phyloP scores from a whole-genome alignment of 2,329 filamentous ascomycete species.

The Ophiosphaerella herpotricha region DNA sequence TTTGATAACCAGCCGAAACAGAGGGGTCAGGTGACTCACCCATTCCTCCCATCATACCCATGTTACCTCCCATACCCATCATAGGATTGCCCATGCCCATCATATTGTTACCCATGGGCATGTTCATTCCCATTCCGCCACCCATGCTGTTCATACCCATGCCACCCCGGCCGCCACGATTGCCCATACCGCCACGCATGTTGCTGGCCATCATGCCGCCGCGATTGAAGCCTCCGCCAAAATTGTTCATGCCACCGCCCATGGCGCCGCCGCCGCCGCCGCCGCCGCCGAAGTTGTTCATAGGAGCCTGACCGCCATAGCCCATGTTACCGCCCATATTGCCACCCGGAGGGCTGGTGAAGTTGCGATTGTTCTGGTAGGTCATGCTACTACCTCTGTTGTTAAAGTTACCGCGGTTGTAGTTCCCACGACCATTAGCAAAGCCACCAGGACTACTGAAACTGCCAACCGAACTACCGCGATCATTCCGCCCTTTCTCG shows the following conservation, averaged over 20 bases:
- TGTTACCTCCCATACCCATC: conserved; percentile 41
- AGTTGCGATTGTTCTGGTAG: conserved; percentile 46
- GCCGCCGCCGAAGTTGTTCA: conserved; percentile 54
- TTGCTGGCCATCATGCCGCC: conserved; percentile 44
- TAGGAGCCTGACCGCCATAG: conserved; percentile 44
- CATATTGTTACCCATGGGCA: conserved; percentile 44
- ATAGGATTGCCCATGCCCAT: conserved; percentile 48
- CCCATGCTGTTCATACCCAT: conserved; percentile 47
- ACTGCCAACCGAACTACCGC: conserved; percentile 51
- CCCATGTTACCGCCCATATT: conserved; percentile 50
- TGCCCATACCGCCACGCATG: conserved; percentile 55
- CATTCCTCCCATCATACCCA: conserved; percentile 44
- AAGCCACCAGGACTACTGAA: conserved; percentile 52
- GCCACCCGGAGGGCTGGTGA: conserved; percentile 35
- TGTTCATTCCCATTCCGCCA: conserved; percentile 43
- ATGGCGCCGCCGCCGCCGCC: conserved; percentile 32
- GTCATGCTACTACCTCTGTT: conserved; percentile 35
- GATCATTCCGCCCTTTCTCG: conserved; percentile 67
- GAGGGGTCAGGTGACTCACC: conserved; percentile 25
- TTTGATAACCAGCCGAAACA: not conserved
- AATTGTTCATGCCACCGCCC: conserved; percentile 44
- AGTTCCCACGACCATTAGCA: conserved; percentile 38
- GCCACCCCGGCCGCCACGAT: conserved; percentile 42
- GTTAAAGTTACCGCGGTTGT: conserved; percentile 40
- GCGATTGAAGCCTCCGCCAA: conserved; percentile 50